Conservation (phyloP, 306 rosid genomes). For the Inga oerstediana region DNA sequence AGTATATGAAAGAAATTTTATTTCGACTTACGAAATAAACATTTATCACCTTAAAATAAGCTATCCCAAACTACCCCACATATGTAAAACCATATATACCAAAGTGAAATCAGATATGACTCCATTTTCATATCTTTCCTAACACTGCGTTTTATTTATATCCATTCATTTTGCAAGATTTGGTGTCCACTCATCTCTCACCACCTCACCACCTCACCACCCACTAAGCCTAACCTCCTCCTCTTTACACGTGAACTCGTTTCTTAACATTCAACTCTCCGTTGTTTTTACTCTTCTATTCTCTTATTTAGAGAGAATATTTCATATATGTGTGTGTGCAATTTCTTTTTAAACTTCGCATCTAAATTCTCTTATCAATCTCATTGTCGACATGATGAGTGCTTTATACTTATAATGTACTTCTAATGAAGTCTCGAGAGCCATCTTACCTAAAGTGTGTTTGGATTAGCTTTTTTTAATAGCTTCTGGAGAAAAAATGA, state of each 20-base stretch:
- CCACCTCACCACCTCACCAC: not conserved
- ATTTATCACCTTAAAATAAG: too few relatives aligned
- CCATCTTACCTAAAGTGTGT: not conserved
- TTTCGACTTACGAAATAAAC: too few relatives aligned
- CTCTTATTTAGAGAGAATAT: not conserved
- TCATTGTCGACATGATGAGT: not conserved
- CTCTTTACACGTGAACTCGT: not conserved
- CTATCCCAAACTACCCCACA: too few relatives aligned
- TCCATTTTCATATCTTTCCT: not conserved
- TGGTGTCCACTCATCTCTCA: not conserved
- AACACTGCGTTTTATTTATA: not conserved
- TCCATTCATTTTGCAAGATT: not conserved
- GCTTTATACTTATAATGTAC: too few relatives aligned
- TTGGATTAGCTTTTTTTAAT: too few relatives aligned
- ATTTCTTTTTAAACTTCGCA: not conserved
- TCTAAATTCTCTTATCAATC: not conserved
- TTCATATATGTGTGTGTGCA: not conserved
- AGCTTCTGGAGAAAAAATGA: too few relatives aligned
- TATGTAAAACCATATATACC: too few relatives aligned
- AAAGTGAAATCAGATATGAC: not conserved
- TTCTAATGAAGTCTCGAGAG: not conserved
- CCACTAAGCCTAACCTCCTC: not conserved
- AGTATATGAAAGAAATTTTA: too few relatives aligned
- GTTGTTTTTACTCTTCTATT: not conserved
- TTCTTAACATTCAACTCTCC: not conserved